Evolutionary conservation across 2,329 filamentous ascomycete species (phyloP), one percentile per base, ranked within the genome.

Genomic region (Orbilia blumenaviensis): DNA sequence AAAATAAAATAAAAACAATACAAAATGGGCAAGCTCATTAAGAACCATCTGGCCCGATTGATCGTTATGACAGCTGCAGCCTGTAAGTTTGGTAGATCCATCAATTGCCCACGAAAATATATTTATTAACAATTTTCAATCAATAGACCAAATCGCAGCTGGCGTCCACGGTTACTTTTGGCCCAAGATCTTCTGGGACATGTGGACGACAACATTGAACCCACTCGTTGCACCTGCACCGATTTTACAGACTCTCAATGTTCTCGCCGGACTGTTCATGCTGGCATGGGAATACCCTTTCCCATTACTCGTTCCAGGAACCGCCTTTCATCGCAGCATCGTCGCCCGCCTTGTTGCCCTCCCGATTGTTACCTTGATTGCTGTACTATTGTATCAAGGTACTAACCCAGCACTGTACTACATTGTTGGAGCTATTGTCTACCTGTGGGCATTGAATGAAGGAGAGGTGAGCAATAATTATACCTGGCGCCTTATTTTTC

Each of bases 121-220:
- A 48, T 56, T 25, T 34, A 74, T 78, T 80, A 72, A 78, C 58
- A 42, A 23, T 18, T 16, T n/a, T 50, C 14, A 56, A 54, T 44
- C 48, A 48, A 41, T 81, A 97, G 93, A 97, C 83, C 95, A 99
- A 88, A 84, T 97, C 78, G 89, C 86, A 75, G 93, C 93, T 76
- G 90, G 91, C 14, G 85, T 99, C 68, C 89, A 96, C 84, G 90
- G 89, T 81, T 97, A 95, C 87, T 94, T 99, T 88, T 99, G 94
- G 93, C 95, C 95, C 79, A 99, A 99, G 84, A 91, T 99, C 82
- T 96, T 99, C 85, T 99, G 92, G 91, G 95, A 99, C 84, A 97
- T 97, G 83, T 84, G 95, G 79, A 97, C 94, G 76, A 93, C 92
- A 81, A 93, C 92, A 80, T 89, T 99, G 80, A 92, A 99, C 82